Evolutionary conservation across 1,284 basidiomycete species (phyloP), one percentile per base, ranked within the genome.

Genomic region (Ganoderma leucocontextum): DNA sequence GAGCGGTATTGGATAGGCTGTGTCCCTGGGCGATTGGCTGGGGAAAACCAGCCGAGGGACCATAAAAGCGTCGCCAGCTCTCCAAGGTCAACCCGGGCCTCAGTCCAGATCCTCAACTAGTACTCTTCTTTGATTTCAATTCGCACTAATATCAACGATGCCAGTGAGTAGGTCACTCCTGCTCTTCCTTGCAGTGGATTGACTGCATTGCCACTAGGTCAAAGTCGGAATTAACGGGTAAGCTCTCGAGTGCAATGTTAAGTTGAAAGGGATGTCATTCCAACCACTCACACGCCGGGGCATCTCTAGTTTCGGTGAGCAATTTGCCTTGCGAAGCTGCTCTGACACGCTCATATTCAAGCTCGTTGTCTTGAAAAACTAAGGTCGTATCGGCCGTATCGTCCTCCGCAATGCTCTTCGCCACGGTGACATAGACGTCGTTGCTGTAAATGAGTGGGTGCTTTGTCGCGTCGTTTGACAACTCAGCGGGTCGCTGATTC

Each of bases 361-460:
- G 12, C 33, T 13, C 22, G 22, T 9, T 13, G 47, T 13, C 19
- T 25, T 15, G 52, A 62, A 1, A 52, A 13, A 38, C 22, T 1
- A 44, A 77, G 96, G 96, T 87, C 96, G 96, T 87, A 98, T 98
- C 79, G 96, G 97, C 81, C 96, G 96, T 84, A 98, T 99, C 81
- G 98, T 99, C 75, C 88, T 95, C 84, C 94, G 97, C 79, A 99
- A 99, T 87, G 96, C 96, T 66, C 86, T 98, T 76, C 84, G 91
- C 76, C 85, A 91, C 80, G 82, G 86, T 68, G 91, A 92, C 67
- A 87, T 97, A 78, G 85, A 96, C 15, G 89, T 98, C 78, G 91
- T 95, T 71, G 95, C 95, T 67, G 83, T 97, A 76, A 97, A 97
- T 87, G 95, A 97, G 94, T 96, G 75, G 76, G 93, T 84, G 15